phyloP scores from a whole-genome alignment of 768 basidiomycete species.

The Phaeotremella fagi region DNA sequence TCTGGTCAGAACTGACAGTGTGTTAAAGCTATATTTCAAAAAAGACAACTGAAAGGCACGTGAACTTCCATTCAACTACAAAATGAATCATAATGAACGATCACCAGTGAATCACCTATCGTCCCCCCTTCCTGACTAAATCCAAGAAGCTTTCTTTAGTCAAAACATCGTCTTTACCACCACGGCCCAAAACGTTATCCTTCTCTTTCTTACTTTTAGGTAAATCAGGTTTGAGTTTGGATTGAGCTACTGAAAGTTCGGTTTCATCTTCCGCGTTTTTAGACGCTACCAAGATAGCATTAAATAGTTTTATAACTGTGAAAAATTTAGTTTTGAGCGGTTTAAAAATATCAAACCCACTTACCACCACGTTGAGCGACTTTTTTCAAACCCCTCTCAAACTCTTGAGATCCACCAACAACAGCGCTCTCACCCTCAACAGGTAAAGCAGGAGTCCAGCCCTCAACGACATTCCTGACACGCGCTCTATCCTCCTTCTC shows the following conservation, averaged over 20 bases:
- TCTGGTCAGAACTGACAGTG: no score
- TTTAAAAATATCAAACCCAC: constrained; percentile 6
- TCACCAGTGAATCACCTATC: no score
- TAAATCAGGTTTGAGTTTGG: constrained; percentile 32
- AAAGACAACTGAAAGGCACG: no score
- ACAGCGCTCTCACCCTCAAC: constrained; percentile 16
- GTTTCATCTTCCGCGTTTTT: constrained; percentile 33
- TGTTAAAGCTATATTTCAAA: no score
- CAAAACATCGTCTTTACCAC: constrained; percentile 42
- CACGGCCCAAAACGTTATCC: constrained; percentile 48
- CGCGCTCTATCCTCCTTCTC: constrained; percentile 48
- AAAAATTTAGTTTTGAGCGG: neutral
- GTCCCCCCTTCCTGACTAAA: constrained; percentile 43
- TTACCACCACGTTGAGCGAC: constrained; percentile 49
- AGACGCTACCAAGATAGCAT: constrained; percentile 47
- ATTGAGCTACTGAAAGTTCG: constrained; percentile 21
- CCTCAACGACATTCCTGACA: constrained; percentile 46
- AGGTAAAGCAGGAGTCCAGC: constrained; percentile 35
- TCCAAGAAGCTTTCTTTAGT: constrained; percentile 50
- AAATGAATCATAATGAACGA: no score
- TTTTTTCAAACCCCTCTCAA: constrained; percentile 49
- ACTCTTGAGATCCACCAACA: constrained; percentile 42
- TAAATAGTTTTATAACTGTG: constrained; percentile 50
- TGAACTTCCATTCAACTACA: no score
- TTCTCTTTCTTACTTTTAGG: constrained; percentile 44